Evolutionary conservation across 495 filamentous ascomycete species (phyloP), one percentile per base, ranked within the genome.

Genomic region (Aspergillus ostianus): DNA sequence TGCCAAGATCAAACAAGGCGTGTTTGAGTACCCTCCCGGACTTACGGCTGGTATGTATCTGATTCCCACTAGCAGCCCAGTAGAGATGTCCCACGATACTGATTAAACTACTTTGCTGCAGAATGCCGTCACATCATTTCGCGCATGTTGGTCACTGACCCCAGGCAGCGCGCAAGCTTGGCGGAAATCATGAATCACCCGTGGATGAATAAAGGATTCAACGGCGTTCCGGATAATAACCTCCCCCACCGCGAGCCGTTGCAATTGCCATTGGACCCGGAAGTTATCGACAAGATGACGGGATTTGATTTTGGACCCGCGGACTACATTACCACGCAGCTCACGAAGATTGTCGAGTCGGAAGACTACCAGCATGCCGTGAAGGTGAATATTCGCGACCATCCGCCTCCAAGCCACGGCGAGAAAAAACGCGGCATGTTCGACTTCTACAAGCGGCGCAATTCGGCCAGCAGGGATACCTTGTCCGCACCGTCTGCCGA

Each of bases 1-100:
- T 79, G 93, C 92, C 27, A 98, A 99, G 81, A 99, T 99, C 72
- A 99, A 99, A 77, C 94, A 95, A 68, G 94, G 94, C 46, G 76
- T 87, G 19, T 95, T 99, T 20, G 94, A 99, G 70, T 99, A 97
- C 72, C 94, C 95, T 17, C 88, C 85, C 51, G 97, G 95, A 81
- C 84, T 99, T 30, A 90, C 92, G 32, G 78, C 87, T 66, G 94
- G 94, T 94, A 80, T 67, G 88, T 75, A 8, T 27, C 30, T 44
- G 10, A 36, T 20, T 44, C 50, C 23, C 20, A 0, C 51, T 50
- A 7, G 27, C 52, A 19, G n/a, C 13, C 23, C 57, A 21, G 26
- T 57, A 18, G 50, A 23, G 17, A 12, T 47, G 12, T 2, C n/a
- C 9, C 19, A 41, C 5, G 45, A 15, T 52, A 21, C 36, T 59